phyloP scores from a whole-genome alignment of 2,329 filamentous ascomycete species.

The Clonostachys solani region DNA sequence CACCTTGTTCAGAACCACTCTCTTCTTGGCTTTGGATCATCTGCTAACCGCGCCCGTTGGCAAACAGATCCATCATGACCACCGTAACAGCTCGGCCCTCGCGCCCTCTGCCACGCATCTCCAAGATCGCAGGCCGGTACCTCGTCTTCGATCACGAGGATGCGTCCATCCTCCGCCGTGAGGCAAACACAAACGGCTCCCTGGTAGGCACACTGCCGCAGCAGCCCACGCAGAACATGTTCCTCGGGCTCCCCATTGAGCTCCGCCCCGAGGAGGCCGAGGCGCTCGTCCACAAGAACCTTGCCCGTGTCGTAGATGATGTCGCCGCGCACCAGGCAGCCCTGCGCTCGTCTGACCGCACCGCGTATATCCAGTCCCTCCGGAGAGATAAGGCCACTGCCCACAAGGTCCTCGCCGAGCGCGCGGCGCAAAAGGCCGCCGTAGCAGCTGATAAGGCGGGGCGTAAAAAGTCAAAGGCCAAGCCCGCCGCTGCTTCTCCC shows the following conservation, averaged over 20 bases:
- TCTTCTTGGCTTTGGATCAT: background rate
- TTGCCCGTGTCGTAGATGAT: slow-evolving; percentile 81
- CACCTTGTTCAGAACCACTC: background rate
- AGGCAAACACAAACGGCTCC: slow-evolving; percentile 81
- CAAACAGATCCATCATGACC: slow-evolving; percentile 1
- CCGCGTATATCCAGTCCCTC: slow-evolving; percentile 61
- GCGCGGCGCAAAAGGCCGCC: slow-evolving; percentile 26
- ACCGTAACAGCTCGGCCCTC: slow-evolving; percentile 2
- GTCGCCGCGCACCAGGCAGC: slow-evolving; percentile 61
- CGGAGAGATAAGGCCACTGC: slow-evolving; percentile 35
- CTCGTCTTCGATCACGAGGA: slow-evolving; percentile 85
- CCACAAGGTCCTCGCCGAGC: slow-evolving; percentile 31
- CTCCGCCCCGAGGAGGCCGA: slow-evolving; percentile 87
- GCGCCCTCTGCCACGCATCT: slow-evolving; percentile 63
- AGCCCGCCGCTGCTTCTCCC: background rate
- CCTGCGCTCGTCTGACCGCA: slow-evolving; percentile 53
- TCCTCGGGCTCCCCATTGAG: slow-evolving; percentile 83
- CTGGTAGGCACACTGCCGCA: slow-evolving; percentile 86
- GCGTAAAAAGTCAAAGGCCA: slow-evolving; percentile 6
- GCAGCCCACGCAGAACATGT: slow-evolving; percentile 91
- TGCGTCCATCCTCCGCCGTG: slow-evolving; percentile 71
- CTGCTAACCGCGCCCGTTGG: too few species aligned
- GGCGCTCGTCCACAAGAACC: slow-evolving; percentile 71
- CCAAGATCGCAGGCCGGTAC: slow-evolving; percentile 74
- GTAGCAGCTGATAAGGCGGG: slow-evolving; percentile 14